A percentile compares a stretch with the other conserved stretches of the same genome.
Evolutionary conservation across 805 yeast genomes (phyloP).

Genomic region (Ogataea pilisensis): DNA sequence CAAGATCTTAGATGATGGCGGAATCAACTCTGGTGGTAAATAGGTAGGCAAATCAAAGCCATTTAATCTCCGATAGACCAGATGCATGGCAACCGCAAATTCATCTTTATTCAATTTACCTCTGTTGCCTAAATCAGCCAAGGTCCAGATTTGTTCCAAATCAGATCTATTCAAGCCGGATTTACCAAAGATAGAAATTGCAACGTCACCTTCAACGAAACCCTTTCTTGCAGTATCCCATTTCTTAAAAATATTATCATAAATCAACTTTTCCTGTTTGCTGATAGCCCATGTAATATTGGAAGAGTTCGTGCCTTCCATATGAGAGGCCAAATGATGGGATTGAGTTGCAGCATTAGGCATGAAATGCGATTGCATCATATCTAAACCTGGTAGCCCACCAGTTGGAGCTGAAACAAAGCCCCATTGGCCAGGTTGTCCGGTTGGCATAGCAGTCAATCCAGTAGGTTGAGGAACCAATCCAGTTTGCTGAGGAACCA

Average conservation of each 20-base stretch:
- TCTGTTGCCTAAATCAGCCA: slow-evolving; percentile 76
- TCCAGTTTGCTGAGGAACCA: slow-evolving; percentile 26
- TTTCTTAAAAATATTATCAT: slow-evolving; percentile 81
- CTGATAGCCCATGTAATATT: slow-evolving; percentile 80
- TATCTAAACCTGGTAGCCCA: slow-evolving; percentile 66
- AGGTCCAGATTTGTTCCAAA: slow-evolving; percentile 86
- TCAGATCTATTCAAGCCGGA: slow-evolving; percentile 85
- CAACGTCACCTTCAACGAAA: slow-evolving; percentile 70
- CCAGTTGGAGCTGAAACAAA: slow-evolving; percentile 66
- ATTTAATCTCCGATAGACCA: slow-evolving; percentile 84
- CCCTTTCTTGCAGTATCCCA: slow-evolving; percentile 77
- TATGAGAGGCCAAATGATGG: slow-evolving; percentile 23
- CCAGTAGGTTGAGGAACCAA: slow-evolving; percentile 42
- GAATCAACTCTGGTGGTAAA: slow-evolving; percentile 85
- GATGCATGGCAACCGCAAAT: slow-evolving; percentile 96
- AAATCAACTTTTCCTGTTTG: slow-evolving; percentile 79
- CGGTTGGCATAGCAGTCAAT: slow-evolving; percentile 49
- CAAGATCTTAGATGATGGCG: slow-evolving; percentile 75
- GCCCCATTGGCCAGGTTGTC: slow-evolving; percentile 79
- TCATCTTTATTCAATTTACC: slow-evolving; percentile 86
- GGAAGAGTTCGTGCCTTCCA: slow-evolving; percentile 33
- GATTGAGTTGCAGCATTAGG: slow-evolving; percentile 40
- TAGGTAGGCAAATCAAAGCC: slow-evolving; percentile 80
- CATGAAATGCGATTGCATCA: slow-evolving; percentile 63
- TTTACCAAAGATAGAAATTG: slow-evolving; percentile 83